Evolutionary conservation across 768 basidiomycete species (phyloP), one percentile per base, ranked within the genome.

Genomic region (Gyrodon lividus): DNA sequence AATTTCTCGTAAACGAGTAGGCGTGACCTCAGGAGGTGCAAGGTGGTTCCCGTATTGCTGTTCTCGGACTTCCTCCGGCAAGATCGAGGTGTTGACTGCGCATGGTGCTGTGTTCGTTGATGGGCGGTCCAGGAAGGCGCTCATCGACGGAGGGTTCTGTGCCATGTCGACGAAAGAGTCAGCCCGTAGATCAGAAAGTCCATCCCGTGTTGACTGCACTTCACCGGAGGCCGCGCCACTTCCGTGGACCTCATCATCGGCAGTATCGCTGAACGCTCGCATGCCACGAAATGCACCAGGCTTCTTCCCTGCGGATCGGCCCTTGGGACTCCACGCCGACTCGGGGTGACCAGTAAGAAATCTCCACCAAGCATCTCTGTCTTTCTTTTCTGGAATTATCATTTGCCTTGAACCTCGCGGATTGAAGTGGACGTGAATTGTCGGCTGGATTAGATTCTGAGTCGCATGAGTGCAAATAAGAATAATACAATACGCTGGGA

Each of bases 341-440:
- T 82, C 79, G n/a, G 87, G 83, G 56, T 74, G 73, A 30, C 89
- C 90, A 40, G 80, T 72, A 5, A 92, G 68, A 57, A 84, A 92
- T 14, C 78, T 77, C 90, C 90, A 92, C 90, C 90, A 92, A 16
- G 74, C 68, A 55, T 89, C 86, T 49, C 90, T 77, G 52, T 88
- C 82, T 61, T 79, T 83, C 63, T 77, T 84, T 44, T 87, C 84
- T 22, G 89, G 89, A 54, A 89, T 77, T 37, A 76, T 50, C 54
- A 70, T 77, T 14, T 54, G 66, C 30, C 33, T 33, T 43, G 55
- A 24, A 33, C 44, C 38, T 9, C 49, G n/a, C 24, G 20, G 50
- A 46, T 53, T 35, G 2, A 43, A 37, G 40, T 53, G 43, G 23
- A 63, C 60, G 48, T 65, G 60, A 33, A 80, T 78, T 2, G 83